These are phyloP conservation scores for Cercospora berteroae DNA, from an alignment of 2,329 filamentous ascomycete genomes.

Conservation along the genomic window DNA sequence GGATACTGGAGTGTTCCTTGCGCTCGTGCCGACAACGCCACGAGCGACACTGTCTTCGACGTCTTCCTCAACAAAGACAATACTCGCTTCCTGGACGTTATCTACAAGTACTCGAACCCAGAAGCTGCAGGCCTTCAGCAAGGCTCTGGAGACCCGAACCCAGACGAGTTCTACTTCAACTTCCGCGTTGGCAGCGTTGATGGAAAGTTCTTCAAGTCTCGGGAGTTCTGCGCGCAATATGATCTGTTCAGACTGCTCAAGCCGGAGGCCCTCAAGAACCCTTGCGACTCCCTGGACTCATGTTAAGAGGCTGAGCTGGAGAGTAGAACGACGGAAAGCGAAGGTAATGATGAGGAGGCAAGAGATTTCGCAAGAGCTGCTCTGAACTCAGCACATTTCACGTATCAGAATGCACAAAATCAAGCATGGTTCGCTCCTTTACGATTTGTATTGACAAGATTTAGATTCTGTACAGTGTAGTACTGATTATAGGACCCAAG, in stretches of 20 bases:
- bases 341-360: background rate
- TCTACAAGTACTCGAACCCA: constrained; percentile 24
- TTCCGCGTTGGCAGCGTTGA: constrained; percentile 22
- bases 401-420: background rate
- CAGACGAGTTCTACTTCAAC: constrained; percentile 22
- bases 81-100: constrained; percentile 23
- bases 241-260: constrained; percentile 21
- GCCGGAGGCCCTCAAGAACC: constrained; percentile 23
- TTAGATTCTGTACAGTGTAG: background rate
- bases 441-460: background rate
- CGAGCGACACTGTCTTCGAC: constrained; percentile 21
- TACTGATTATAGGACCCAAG: background rate
- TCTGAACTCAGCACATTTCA: background rate
- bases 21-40: constrained; percentile 15
- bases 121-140: constrained; percentile 14
- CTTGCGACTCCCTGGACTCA: constrained; percentile 21
- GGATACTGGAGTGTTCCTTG: constrained; percentile 20
- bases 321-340: background rate
- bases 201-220: constrained; percentile 22
- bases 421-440: background rate
- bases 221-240: constrained; percentile 23
- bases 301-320: constrained; percentile 6
- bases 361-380: background rate
- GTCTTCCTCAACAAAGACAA: constrained; percentile 22
- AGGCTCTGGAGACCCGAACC: constrained; percentile 10